Conservation (phyloP, 2,329 filamentous ascomycete species). For the Moelleriella libera region DNA sequence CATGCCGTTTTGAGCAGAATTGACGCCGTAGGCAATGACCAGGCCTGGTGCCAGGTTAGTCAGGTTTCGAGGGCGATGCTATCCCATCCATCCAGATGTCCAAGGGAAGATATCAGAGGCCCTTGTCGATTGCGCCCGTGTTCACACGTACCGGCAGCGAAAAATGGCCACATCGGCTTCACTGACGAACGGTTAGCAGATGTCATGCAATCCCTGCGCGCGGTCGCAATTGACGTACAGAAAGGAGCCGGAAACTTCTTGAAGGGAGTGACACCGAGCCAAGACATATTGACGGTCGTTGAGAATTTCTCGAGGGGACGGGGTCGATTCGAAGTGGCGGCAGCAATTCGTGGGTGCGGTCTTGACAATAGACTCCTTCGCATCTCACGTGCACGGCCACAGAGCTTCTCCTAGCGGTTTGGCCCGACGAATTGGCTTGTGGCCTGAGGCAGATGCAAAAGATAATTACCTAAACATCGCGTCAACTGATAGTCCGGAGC, state of each 20-base stretch:
- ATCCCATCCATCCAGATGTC: neutral
- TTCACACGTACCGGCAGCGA: slow-evolving; percentile 67
- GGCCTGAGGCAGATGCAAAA: neutral
- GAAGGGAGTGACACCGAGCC: slow-evolving; percentile 49
- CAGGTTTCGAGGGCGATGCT: neutral
- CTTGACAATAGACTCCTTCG: too few relatives aligned
- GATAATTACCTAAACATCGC: neutral
- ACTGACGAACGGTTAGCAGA: slow-evolving; percentile 35
- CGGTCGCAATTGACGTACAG: slow-evolving; percentile 44
- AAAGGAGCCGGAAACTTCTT: slow-evolving; percentile 75
- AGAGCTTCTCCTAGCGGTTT: neutral
- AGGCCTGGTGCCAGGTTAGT: slow-evolving; percentile 40
- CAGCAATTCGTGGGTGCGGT: neutral
- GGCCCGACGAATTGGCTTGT: neutral
- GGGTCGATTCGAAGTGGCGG: slow-evolving; percentile 9
- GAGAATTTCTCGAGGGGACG: slow-evolving; percentile 19
- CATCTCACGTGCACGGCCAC: too few relatives aligned
- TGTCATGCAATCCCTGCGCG: slow-evolving; percentile 5
- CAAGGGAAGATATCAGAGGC: neutral
- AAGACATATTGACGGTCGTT: slow-evolving; percentile 50
- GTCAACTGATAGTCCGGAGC: neutral
- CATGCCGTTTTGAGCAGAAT: slow-evolving; percentile 65
- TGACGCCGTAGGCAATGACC: slow-evolving; percentile 83
- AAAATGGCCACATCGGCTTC: slow-evolving; percentile 86
- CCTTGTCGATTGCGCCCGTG: neutral